A percentile compares a stretch with the other conserved stretches of the same genome.
Evolutionary conservation across 768 basidiomycete genomes (phyloP).

Genomic region (Hortiboletus flavorubellus): DNA sequence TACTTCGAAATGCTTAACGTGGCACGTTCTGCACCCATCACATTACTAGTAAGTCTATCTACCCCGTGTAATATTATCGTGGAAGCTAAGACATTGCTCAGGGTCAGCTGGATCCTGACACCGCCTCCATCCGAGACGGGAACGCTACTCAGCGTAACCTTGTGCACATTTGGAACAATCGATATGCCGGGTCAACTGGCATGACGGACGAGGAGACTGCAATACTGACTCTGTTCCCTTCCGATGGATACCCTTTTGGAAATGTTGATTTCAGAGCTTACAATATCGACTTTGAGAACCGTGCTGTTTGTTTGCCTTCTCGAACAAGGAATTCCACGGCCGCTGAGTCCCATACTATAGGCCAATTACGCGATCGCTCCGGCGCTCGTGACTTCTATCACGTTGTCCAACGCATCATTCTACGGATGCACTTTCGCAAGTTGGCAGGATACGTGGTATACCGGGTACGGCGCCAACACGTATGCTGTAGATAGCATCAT

Average conservation of each 20-base stretch:
- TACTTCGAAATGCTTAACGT: conserved; percentile 62
- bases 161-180: conserved; percentile 52
- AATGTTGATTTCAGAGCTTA: conserved; percentile 59
- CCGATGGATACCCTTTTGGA: conserved; percentile 46
- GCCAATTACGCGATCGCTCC: conserved; percentile 59
- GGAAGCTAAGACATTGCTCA: conserved; percentile 10
- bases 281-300: conserved; percentile 65
- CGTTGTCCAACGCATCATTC: conserved; percentile 65
- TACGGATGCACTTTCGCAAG: conserved; percentile 18
- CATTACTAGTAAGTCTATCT: conserved; percentile 44
- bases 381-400: conserved; percentile 59
- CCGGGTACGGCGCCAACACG: conserved; percentile 54
- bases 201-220: conserved; percentile 58
- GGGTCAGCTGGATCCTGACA: conserved; percentile 49
- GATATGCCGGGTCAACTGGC: conserved; percentile 36
- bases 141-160: conserved; percentile 45
- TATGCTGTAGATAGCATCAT: conserved; percentile 61
- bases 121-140: conserved; percentile 38
- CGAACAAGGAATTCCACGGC: background rate
- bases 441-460: conserved; percentile 50
- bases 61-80: background rate
- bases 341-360: conserved; percentile 12
- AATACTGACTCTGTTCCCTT: conserved; percentile 55
- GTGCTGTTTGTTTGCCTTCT: conserved; percentile 43
- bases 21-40: conserved; percentile 50